Evolutionary conservation across 2,329 filamentous ascomycete genomes (phyloP).

Genomic region (Decorospora gaudefroyi): DNA sequence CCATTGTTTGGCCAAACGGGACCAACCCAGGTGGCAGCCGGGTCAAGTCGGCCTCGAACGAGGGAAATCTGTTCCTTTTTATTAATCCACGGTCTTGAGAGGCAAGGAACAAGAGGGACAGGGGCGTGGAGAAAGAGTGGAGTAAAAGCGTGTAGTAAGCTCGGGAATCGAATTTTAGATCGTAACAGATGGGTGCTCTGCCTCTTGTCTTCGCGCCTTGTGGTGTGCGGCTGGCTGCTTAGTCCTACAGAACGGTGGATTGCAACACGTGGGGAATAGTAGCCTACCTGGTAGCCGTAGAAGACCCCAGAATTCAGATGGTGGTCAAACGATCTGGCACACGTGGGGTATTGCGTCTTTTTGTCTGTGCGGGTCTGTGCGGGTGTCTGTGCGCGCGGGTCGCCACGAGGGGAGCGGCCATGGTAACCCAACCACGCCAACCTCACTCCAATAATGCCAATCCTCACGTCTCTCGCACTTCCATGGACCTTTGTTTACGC

Average conservation of each 20-base stretch:
- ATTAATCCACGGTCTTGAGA: conserved; percentile 3
- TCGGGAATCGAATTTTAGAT: too few species aligned
- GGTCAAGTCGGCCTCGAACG: conserved; percentile 22
- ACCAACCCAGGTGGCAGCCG: conserved; percentile 31
- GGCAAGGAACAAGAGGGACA: neutral
- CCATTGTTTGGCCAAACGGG: conserved; percentile 33
- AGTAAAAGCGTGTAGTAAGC: neutral
- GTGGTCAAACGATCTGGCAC: conserved; percentile 15
- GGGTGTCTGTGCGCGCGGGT: too few species aligned
- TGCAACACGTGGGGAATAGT: conserved; percentile 13
- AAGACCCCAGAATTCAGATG: conserved; percentile 23
- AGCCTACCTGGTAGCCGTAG: conserved; percentile 25
- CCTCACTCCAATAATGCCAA: neutral
- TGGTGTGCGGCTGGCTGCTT: too few species aligned
- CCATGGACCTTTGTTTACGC: too few species aligned
- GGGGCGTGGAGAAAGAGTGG: neutral
- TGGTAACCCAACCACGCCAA: conserved; percentile 6
- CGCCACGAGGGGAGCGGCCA: conserved; percentile 3
- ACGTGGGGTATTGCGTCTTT: conserved; percentile 14
- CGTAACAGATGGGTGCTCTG: neutral
- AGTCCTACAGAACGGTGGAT: neutral
- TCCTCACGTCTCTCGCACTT: neutral
- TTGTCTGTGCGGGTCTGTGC: conserved; percentile 12
- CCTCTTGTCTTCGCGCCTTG: neutral
- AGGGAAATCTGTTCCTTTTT: conserved; percentile 33